Evolutionary conservation across 2,329 filamentous ascomycete genomes (phyloP).

Genomic region (Orbilia quercus): DNA sequence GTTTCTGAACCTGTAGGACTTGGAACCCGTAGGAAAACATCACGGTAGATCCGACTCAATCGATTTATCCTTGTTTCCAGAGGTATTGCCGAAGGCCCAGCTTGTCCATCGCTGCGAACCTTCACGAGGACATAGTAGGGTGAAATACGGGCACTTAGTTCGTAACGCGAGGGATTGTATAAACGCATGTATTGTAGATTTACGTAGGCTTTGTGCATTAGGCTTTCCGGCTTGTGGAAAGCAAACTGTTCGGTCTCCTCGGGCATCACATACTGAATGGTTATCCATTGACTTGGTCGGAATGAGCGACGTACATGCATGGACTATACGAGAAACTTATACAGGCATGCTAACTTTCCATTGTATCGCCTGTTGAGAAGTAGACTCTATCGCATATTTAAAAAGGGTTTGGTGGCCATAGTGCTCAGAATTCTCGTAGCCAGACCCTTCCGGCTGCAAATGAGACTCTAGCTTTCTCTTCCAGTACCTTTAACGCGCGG

Average conservation of each 20-base stretch:
- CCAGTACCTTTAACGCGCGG: too few relatives aligned
- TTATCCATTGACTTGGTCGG: too few relatives aligned
- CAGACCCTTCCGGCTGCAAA: too few relatives aligned
- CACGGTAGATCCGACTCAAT: constrained; percentile 26
- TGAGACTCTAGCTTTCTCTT: too few relatives aligned
- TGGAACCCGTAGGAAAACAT: constrained; percentile 12
- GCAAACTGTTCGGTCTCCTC: neutral
- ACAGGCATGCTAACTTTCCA: too few relatives aligned
- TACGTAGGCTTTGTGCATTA: neutral
- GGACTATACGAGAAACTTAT: too few relatives aligned
- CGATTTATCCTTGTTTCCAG: constrained; percentile 2
- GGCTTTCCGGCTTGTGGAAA: neutral
- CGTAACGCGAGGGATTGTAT: constrained; percentile 2
- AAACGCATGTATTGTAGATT: constrained; percentile 9
- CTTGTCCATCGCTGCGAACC: constrained; percentile 8
- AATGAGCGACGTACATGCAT: too few relatives aligned
- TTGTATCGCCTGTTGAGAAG: too few relatives aligned
- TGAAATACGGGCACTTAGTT: constrained; percentile 3
- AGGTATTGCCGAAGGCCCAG: neutral
- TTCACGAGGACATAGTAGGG: constrained; percentile 26
- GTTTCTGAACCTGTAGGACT: neutral
- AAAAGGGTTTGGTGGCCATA: too few relatives aligned
- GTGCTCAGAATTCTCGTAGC: too few relatives aligned
- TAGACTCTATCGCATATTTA: too few relatives aligned
- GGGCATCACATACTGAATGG: too few relatives aligned